Percentiles rank a stretch among this genome's conserved stretches.
These are phyloP conservation scores for Verticillium isaacii DNA, from an alignment of 2,329 filamentous ascomycete species.

Conservation along the genomic window DNA sequence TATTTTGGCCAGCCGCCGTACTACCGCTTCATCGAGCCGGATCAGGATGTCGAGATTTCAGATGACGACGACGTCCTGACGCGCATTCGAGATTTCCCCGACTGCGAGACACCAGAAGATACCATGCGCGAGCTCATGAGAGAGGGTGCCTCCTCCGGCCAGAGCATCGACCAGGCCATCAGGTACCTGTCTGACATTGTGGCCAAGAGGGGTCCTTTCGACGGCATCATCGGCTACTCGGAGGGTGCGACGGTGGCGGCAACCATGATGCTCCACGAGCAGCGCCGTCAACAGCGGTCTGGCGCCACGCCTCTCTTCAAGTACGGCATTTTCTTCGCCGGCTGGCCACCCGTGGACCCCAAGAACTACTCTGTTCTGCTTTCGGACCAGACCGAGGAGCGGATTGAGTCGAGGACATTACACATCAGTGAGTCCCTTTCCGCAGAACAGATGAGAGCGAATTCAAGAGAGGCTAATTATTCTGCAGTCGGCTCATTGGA, in stretches of 20 bases:
- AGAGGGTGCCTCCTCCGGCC: constrained; percentile 30
- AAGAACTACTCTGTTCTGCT: constrained; percentile 38
- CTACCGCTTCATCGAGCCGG: constrained; percentile 50
- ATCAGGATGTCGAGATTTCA: constrained; percentile 36
- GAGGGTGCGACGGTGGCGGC: constrained; percentile 54
- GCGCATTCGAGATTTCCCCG: constrained; percentile 49
- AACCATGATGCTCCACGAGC: constrained; percentile 47
- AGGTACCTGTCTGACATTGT: constrained; percentile 39
- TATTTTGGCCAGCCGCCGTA: constrained; percentile 53
- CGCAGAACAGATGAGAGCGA: background rate
- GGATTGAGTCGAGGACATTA: constrained; percentile 47
- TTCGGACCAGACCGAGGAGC: constrained; percentile 40
- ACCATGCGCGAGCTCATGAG: constrained; percentile 47
- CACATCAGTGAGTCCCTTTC: constrained; percentile 38
- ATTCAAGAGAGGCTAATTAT: constrained; percentile 11
- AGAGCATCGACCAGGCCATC: constrained; percentile 35
- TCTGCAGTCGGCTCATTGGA: constrained; percentile 46
- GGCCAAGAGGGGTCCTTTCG: constrained; percentile 38
- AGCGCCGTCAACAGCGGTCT: constrained; percentile 22
- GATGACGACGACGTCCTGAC: constrained; percentile 41
- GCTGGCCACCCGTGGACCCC: constrained; percentile 47
- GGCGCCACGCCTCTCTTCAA: constrained; percentile 31
- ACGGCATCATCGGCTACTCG: constrained; percentile 56
- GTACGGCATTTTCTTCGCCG: constrained; percentile 46
- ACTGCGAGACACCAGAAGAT: constrained; percentile 47